These are phyloP conservation scores for Xylaria telfairii DNA, from an alignment of 495 filamentous ascomycete species.

Conservation along the genomic window DNA sequence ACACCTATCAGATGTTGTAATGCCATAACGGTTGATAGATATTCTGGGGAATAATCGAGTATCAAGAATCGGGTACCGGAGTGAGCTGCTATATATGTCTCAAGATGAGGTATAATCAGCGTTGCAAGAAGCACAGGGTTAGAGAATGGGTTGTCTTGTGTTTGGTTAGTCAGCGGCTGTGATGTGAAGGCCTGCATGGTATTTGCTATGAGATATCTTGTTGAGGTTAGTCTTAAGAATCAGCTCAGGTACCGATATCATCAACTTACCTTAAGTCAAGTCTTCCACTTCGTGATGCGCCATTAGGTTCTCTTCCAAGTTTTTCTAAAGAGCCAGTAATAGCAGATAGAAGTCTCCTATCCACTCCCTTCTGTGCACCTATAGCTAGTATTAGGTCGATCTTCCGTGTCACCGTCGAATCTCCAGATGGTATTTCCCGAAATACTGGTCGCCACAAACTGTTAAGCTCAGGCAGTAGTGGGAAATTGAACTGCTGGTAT, in stretches of 20 bases:
- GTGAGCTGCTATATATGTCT: constrained; percentile 48
- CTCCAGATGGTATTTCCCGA: constrained; percentile 35
- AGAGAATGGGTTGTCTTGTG: constrained; percentile 52
- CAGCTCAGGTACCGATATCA: neutral
- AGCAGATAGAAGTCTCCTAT: constrained; percentile 40
- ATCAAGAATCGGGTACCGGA: constrained; percentile 50
- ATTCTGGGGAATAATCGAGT: constrained; percentile 54
- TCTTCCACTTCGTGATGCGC: constrained; percentile 46
- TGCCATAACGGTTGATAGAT: constrained; percentile 50
- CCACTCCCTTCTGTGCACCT: constrained; percentile 48
- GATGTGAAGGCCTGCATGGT: constrained; percentile 56
- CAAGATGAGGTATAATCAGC: constrained; percentile 53
- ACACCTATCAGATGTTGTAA: constrained; percentile 50
- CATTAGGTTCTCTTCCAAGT: constrained; percentile 45
- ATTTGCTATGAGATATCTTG: constrained; percentile 53
- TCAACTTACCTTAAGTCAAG: constrained; percentile 50
- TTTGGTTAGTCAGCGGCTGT: constrained; percentile 50
- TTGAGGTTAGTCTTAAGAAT: constrained; percentile 15
- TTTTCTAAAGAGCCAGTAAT: constrained; percentile 49
- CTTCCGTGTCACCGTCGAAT: constrained; percentile 32
- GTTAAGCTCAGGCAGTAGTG: constrained; percentile 43
- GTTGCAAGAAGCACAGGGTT: constrained; percentile 50
- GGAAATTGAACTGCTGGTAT: constrained; percentile 45
- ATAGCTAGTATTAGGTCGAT: constrained; percentile 54
- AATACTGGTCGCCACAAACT: constrained; percentile 51